phyloP scores from a whole-genome alignment of 495 filamentous ascomycete species.

The Sordaria brevicollis region DNA sequence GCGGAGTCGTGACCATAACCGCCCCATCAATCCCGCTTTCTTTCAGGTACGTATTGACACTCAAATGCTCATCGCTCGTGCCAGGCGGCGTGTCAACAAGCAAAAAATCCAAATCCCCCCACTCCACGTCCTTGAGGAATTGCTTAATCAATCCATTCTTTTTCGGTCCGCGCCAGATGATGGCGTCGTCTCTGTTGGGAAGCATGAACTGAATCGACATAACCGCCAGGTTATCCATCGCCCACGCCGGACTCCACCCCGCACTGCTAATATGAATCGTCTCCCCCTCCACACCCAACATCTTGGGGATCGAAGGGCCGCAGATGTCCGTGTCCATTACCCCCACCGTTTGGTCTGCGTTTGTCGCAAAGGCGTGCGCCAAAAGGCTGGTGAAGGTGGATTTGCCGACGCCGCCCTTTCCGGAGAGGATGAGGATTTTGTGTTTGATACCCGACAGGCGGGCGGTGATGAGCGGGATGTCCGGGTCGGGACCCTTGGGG shows the following conservation, averaged over 20 bases:
- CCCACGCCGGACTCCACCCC: conserved; percentile 93
- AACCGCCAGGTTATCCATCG: conserved; percentile 77
- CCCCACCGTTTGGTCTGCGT: conserved; percentile 65
- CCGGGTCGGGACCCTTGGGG: conserved; percentile 92
- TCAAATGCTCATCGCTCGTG: conserved; percentile 89
- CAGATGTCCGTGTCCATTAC: conserved; percentile 97
- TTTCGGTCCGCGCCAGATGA: conserved; percentile 96
- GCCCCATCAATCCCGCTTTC: conserved; percentile 87
- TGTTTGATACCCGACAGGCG: conserved; percentile 74
- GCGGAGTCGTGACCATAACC: conserved; percentile 86
- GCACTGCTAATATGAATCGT: conserved; percentile 73
- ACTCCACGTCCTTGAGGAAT: conserved; percentile 93
- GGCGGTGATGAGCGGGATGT: conserved; percentile 75
- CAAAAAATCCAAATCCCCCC: conserved; percentile 88
- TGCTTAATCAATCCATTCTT: conserved; percentile 98
- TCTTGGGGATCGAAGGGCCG: conserved; percentile 88
- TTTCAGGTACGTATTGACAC: conserved; percentile 78
- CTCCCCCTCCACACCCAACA: conserved; percentile 93
- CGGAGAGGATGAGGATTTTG: conserved; percentile 84
- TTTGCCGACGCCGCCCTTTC: conserved; percentile 96
- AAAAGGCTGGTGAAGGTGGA: conserved; percentile 83
- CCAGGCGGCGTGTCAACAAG: conserved; percentile 93
- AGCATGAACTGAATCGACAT: conserved; percentile 99
- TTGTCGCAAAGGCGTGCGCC: conserved; percentile 73
- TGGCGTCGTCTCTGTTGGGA: conserved; percentile 79